Evolutionary conservation across 2,329 filamentous ascomycete species (phyloP), one percentile per base, ranked within the genome.

Genomic region (Microcyclosporella mali): DNA sequence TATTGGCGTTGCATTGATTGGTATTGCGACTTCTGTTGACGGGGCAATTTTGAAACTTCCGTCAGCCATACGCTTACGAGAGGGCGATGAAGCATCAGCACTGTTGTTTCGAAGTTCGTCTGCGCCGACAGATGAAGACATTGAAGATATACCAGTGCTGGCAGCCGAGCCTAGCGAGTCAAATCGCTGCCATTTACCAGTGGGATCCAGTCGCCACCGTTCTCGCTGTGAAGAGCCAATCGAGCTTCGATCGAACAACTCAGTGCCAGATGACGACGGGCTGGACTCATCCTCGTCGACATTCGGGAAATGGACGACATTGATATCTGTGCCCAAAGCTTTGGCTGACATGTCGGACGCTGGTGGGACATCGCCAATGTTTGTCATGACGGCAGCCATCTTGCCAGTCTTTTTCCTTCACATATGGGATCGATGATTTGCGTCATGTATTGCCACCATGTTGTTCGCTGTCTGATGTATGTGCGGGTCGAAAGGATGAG

Each of bases 111-210:
- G 27, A 18, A 32, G 19, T 19, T 58, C 56, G 37, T 61, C 57
- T 16, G 59, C 53, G 15, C 42, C 53, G 21, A 61, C 49, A 18
- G 58, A 60, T 16, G 60, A 61, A 36, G 48, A 53, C 41, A 62
- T 53, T n/a, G 60, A 62, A 21, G 60, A 58, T 28, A 62, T 55
- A 33, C 51, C 58, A 12, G 60, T 62, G 47, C 59, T 61, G 21
- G 57, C 56, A 43, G 58, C 56, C 32, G 60, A 59, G 32, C 59
- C 59, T 28, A 53, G 53, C 14, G 59, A 60, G 49, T 58, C 55
- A 53, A 56, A 55, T 56, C 57, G 56, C 37, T 46, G 50, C 59
- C 58, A 61, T 43, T 51, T 55, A 34, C 57, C 59, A 50, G 59
- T 51, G 35, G 45, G 46, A 50, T 57, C 56, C 27, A 52, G 46